These are phyloP conservation scores for Carpinus fangiana DNA, from an alignment of 306 rosid species.

Conservation along the genomic window DNA sequence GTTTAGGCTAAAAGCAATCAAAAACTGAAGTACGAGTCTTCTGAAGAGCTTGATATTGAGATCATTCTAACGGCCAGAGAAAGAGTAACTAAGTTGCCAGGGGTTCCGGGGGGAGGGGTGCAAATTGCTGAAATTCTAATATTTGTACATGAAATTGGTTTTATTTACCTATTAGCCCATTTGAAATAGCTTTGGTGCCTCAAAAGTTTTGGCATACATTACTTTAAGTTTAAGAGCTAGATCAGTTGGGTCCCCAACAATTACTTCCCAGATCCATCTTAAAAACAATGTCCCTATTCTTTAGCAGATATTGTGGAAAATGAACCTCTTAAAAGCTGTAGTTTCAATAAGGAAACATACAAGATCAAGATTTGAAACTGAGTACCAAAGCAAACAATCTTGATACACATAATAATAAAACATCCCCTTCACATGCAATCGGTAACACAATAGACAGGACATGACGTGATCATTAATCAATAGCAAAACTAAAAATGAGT, in stretches of 20 bases:
- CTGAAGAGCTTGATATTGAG: too few relatives aligned
- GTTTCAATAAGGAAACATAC: background rate
- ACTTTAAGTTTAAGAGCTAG: background rate
- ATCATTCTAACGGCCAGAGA: too few relatives aligned
- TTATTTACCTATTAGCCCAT: background rate
- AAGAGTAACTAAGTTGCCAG: too few relatives aligned
- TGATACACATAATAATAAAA: background rate
- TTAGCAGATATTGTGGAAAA: background rate
- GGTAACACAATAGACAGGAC: conserved; percentile 1
- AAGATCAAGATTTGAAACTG: background rate
- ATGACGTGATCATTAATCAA: conserved; percentile 10
- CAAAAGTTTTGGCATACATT: too few relatives aligned
- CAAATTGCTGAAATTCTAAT: background rate
- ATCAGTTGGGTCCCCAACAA: background rate
- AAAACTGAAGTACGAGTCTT: background rate
- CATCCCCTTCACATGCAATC: background rate
- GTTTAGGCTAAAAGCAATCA: background rate
- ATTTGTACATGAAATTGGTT: background rate
- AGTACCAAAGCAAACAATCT: background rate
- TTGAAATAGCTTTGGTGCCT: background rate
- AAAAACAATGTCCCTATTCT: background rate
- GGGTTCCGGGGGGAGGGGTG: too few relatives aligned
- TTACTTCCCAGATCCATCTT: background rate
- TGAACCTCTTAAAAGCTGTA: background rate
- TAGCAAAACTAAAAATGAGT: conserved; percentile 18